These are phyloP conservation scores for Starmerella bombicola DNA, from an alignment of 805 yeast genomes.

Conservation along the genomic window DNA sequence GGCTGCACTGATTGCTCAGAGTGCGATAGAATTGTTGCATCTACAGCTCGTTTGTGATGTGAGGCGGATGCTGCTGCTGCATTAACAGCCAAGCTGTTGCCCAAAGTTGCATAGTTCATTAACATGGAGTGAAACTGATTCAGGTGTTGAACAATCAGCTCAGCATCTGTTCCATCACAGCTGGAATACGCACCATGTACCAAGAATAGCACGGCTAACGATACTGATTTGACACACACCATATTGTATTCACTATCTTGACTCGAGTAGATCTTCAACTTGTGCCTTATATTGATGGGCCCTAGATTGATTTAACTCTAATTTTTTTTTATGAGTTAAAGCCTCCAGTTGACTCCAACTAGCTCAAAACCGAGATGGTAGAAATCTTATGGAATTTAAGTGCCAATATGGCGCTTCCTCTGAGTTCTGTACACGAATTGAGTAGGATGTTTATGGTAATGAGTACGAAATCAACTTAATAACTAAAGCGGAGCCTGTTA, in stretches of 20 bases:
- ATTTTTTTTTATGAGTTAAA: too few relatives aligned
- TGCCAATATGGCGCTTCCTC: too few relatives aligned
- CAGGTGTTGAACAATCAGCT: constrained; percentile 1
- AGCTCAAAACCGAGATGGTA: too few relatives aligned
- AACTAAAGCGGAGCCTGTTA: background rate
- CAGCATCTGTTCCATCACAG: constrained; percentile 5
- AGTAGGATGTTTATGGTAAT: too few relatives aligned
- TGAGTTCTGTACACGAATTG: too few relatives aligned
- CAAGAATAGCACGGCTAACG: constrained; percentile 2
- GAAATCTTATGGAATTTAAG: too few relatives aligned
- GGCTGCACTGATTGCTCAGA: background rate
- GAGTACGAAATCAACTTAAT: too few relatives aligned
- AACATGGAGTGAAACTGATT: constrained; percentile 5
- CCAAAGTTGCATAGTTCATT: constrained; percentile 5
- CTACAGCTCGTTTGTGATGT: background rate
- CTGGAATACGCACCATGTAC: constrained; percentile 1
- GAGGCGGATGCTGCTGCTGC: background rate
- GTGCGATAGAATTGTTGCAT: background rate
- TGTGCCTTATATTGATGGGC: too few relatives aligned
- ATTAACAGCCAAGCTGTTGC: constrained; percentile 2
- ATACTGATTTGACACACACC: background rate
- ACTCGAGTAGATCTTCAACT: too few relatives aligned
- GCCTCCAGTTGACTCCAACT: too few relatives aligned
- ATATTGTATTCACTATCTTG: too few relatives aligned
- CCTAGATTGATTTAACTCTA: too few relatives aligned